Evolutionary conservation across 2,329 filamentous ascomycete genomes (phyloP).

Genomic region (Ceratocystis cacaofunesta): DNA sequence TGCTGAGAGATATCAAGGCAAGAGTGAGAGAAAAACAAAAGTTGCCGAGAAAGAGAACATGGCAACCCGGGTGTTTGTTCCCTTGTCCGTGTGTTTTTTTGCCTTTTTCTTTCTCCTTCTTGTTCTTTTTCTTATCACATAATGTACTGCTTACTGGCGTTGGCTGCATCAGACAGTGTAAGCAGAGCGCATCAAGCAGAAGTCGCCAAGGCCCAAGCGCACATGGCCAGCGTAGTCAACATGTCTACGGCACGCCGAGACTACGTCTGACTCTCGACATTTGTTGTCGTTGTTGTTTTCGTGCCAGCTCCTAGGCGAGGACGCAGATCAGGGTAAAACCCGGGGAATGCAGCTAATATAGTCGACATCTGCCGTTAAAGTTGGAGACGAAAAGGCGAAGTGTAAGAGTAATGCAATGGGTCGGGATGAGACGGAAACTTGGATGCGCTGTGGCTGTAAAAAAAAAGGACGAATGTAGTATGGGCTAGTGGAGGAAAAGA

Average conservation of each 20-base stretch:
- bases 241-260: too few relatives aligned
- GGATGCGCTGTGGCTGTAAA: not conserved
- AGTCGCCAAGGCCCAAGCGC: too few relatives aligned
- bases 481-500: not conserved
- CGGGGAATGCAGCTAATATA: not conserved
- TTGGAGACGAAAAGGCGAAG: not conserved
- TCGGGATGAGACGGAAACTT: not conserved
- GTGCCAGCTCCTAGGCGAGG: not conserved
- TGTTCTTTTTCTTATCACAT: not conserved
- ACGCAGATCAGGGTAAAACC: not conserved
- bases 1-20: not conserved
- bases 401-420: not conserved
- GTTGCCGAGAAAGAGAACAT: not conserved
- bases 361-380: not conserved
- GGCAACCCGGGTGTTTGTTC: not conserved
- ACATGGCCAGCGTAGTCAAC: too few relatives aligned
- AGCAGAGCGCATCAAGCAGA: too few relatives aligned
- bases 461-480: not conserved
- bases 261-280: not conserved
- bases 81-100: not conserved
- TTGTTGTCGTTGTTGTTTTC: not conserved
- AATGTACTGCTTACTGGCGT: too few relatives aligned
- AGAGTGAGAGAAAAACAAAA: not conserved
- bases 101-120: not conserved
- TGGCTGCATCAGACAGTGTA: too few relatives aligned